phyloP scores from a whole-genome alignment of 768 basidiomycete genomes.

The Suillus subaureus region DNA sequence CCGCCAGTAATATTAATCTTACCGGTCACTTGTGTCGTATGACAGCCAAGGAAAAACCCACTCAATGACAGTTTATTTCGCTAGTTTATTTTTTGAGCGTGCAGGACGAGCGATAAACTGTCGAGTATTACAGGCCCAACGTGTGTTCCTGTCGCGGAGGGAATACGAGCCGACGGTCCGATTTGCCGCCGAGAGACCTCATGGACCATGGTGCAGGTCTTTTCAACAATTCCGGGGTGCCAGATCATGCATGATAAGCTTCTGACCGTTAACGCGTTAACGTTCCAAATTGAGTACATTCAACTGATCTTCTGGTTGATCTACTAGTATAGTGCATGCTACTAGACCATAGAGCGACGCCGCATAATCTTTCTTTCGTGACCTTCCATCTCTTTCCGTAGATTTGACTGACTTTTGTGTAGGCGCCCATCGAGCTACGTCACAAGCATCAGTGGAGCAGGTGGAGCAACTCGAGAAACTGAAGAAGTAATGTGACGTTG shows the following conservation, averaged over 20 bases:
- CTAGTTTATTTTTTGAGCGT: too few species aligned
- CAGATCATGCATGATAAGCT: background rate
- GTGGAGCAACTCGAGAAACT: conserved; percentile 1
- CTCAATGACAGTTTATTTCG: too few species aligned
- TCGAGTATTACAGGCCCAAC: too few species aligned
- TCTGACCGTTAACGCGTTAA: background rate
- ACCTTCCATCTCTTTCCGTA: background rate
- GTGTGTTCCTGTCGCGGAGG: too few species aligned
- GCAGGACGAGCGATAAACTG: too few species aligned
- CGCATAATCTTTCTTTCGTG: background rate
- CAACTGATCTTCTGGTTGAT: background rate
- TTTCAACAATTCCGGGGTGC: background rate
- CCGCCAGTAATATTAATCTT: background rate
- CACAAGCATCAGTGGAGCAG: background rate
- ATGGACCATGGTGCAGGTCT: too few species aligned
- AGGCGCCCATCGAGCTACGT: background rate
- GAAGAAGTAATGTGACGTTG: background rate
- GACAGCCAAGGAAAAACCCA: background rate
- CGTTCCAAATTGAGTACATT: background rate
- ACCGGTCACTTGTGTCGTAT: background rate
- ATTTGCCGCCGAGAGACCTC: too few species aligned
- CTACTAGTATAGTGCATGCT: background rate
- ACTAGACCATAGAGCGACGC: background rate
- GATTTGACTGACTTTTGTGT: background rate
- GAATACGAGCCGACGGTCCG: too few species aligned